A percentile compares a stretch with the other conserved stretches of the same genome.
These are phyloP conservation scores for Paecilomyces formosus DNA, from an alignment of 2,329 filamentous ascomycete species.

Conservation along the genomic window DNA sequence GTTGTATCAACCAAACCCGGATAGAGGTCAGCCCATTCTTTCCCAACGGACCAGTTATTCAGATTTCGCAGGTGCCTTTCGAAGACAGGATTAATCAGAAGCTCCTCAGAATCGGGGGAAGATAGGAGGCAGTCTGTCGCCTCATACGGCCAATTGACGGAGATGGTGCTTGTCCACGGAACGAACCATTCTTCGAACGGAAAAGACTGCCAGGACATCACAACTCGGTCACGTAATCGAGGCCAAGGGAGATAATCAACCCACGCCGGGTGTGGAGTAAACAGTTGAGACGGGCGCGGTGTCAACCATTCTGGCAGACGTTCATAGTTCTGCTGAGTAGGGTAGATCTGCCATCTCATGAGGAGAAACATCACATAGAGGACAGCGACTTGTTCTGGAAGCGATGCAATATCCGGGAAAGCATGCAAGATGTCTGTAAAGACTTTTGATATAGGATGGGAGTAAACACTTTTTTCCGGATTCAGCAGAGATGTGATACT, in stretches of 20 bases:
- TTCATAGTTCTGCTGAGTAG: slow-evolving; percentile 71
- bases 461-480: slow-evolving; percentile 53
- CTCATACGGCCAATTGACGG: slow-evolving; percentile 79
- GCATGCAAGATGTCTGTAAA: slow-evolving; percentile 78
- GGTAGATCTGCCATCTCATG: slow-evolving; percentile 78
- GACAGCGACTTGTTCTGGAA: slow-evolving; percentile 75
- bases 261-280: slow-evolving; percentile 68
- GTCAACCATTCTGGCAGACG: slow-evolving; percentile 66
- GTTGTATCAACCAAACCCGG: slow-evolving; percentile 46
- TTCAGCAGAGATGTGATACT: slow-evolving; percentile 73
- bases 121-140: slow-evolving; percentile 61
- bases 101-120: slow-evolving; percentile 47
- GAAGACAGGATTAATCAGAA: slow-evolving; percentile 80
- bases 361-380: slow-evolving; percentile 81
- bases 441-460: slow-evolving; percentile 74
- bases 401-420: slow-evolving; percentile 70
- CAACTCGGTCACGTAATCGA: slow-evolving; percentile 61
- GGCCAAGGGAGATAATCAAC: slow-evolving; percentile 77
- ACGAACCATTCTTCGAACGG: slow-evolving; percentile 77
- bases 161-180: slow-evolving; percentile 68
- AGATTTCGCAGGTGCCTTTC: slow-evolving; percentile 68
- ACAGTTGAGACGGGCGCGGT: slow-evolving; percentile 60
- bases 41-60: slow-evolving; percentile 75
- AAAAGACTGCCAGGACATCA: slow-evolving; percentile 48
- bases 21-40: slow-evolving; percentile 58